Evolutionary conservation across 106 monocot species (phyloP), one percentile per base, ranked within the genome.

Genomic region (Triglochin maritima): DNA sequence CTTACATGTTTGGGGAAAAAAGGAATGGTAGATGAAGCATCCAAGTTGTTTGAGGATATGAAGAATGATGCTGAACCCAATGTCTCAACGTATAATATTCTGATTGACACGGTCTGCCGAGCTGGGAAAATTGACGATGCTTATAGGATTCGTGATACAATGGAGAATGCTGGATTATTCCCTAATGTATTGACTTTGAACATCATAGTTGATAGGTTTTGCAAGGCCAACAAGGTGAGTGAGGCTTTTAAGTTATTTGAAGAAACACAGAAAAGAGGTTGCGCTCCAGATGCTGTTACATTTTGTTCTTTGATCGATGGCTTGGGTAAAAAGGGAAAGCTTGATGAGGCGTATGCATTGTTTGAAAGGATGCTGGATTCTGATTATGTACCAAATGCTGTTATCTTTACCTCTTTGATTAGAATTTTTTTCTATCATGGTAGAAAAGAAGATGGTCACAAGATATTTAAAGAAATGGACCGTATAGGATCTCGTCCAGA

Each of bases 221-320:
- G 92, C 74, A 98, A 98, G 67, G 82, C 79, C 51, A 70, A 78
- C 15, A 92, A 70, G 59, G 50, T 98, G 63, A 82, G 84, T 64
- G 92, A 92, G 76, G 91, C 98, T 51, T 80, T 68, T 57, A 63
- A 61, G 13, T 70, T 92, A 53, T 89, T 98, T 74, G 79, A 92
- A 62, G 82, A 76, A 49, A 80, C 84, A 55, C 70, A 47, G 41
- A 48, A 72, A 66, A 92, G 81, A 52, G 88, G 88, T 12, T 89
- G 80, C 50, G 54, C 52, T 44, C 84, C 86, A 9, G 71, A 92
- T 82, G 60, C 88, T 65, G 70, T 89, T 67, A 88, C 98, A 17
- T 98, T 88, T 70, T 88, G 88, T 74, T 98, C 98, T 52, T 66
- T 98, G 50, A 89, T 98, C 64, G 86, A 98, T 79, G 98, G 98